Percentiles rank a stretch among this genome's conserved stretches.
Evolutionary conservation across 495 filamentous ascomycete genomes (phyloP).

Genomic region (Aspergillus taichungensis): DNA sequence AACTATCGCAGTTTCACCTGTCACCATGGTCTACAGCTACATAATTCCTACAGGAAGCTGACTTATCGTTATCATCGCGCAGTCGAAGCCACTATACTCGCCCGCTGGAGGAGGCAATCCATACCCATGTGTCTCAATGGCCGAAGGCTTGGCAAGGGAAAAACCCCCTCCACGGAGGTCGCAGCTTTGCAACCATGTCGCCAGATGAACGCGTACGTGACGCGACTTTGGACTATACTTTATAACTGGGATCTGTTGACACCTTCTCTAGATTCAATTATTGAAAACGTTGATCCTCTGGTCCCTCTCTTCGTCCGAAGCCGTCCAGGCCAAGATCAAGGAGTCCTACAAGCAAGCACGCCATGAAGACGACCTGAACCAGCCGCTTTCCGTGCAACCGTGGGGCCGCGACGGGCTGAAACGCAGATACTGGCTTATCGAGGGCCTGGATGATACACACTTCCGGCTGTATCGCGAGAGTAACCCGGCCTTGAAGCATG

Average conservation of each 20-base stretch:
- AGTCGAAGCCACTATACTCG: constrained; percentile 67
- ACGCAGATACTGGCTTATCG: constrained; percentile 85
- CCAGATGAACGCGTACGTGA: constrained; percentile 69
- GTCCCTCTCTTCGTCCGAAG: constrained; percentile 85
- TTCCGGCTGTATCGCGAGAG: constrained; percentile 95
- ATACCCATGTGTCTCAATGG: constrained; percentile 82
- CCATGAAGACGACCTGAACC: constrained; percentile 87
- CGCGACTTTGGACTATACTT: constrained; percentile 7
- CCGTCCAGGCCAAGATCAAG: constrained; percentile 67
- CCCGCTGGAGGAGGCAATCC: constrained; percentile 87
- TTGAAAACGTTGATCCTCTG: constrained; percentile 78
- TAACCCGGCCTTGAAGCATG: constrained; percentile 65
- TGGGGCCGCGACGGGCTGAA: constrained; percentile 92
- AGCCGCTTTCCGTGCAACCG: constrained; percentile 84
- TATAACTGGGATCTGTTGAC: constrained; percentile 11
- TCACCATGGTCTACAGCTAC: no score
- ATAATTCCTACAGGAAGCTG: not conserved
- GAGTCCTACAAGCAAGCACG: constrained; percentile 84
- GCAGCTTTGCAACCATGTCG: constrained; percentile 69
- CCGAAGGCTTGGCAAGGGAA: constrained; percentile 74
- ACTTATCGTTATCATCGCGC: constrained; percentile 4
- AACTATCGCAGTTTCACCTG: not conserved
- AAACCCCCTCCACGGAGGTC: constrained; percentile 72
- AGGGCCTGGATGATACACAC: constrained; percentile 86
- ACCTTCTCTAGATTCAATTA: constrained; percentile 58